Base-by-base conservation (phyloP, 2,329 filamentous ascomycete species). In the Dactylonectria estremocensis region DNA sequence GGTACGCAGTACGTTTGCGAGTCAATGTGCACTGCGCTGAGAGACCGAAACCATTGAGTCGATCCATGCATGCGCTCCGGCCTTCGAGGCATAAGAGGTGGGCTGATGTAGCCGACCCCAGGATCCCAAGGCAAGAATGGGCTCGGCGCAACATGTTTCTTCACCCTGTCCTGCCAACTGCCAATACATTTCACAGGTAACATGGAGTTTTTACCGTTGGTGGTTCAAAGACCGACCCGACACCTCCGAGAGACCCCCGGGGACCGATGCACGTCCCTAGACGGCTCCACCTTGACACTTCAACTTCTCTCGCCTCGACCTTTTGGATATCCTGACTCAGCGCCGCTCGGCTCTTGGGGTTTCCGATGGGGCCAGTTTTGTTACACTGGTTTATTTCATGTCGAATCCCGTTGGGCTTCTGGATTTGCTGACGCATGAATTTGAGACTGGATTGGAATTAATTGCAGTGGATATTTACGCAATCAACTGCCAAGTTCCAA, bases 281-380 rank as follows among this genome's bases (percentile, higher is more conserved):
- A 16, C 48, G 28, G 11, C 48, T 24, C 50, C 48, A 16, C 37
- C 20, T 35, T 40, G 58, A 58, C 46, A 54, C 33, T n/a, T 46
- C n/a, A 10, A 45, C 13, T 8, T 20, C n/a, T 7, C 43, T 53
- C 49, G 49, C 18, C 50, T 20, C 11, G 18, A 14, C 18, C 18
- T 18, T 11, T 37, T 10, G 35, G 50, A 20, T 11, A 46, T 66
- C 40, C 33, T 56, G 53, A 45, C 57, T 48, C 57, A 61, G 40
- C 59, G 24, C 50, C 13, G 8, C 45, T 53, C 63, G 64, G 64
- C 37, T 46, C 52, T 61, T 61, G 53, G 28, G 11, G 45, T 66
- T 60, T 61, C 64, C 64, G 58, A 61, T 62, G 58, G 64, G 58
- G 53, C 53, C 64, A 66, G 53, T 53, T 53, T 56, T 60, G 4